Percentiles rank a stretch among this genome's conserved stretches.
Conservation (phyloP, 164 flowering plant species). For the Chimonanthus praecox region DNA sequence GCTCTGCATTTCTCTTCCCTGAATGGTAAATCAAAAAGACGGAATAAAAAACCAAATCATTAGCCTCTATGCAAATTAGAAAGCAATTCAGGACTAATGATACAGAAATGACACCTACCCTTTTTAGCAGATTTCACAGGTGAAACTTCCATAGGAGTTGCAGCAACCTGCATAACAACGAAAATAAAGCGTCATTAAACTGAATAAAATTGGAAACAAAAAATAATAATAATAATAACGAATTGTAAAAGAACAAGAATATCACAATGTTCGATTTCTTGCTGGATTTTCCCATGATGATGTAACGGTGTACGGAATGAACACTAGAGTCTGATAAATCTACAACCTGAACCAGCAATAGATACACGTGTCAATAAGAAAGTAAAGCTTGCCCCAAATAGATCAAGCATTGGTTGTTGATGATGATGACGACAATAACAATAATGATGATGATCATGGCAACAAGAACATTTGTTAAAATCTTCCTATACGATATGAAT, state of each 20-base stretch:
- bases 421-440: no score
- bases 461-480: no score
- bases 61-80: neutral
- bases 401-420: no score
- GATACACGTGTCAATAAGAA: no score
- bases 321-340: no score
- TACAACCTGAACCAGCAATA: no score
- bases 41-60: neutral
- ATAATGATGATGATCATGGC: no score
- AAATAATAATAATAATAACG: neutral
- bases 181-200: neutral
- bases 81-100: neutral
- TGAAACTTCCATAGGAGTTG: conserved; percentile 9
- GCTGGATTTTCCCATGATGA: conserved; percentile 16
- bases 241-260: neutral
- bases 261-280: conserved; percentile 16
- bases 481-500: no score
- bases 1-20: conserved; percentile 60
- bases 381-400: no score
- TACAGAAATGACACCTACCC: conserved; percentile 6
- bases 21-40: neutral
- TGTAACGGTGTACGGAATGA: neutral
- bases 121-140: conserved; percentile 10
- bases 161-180: conserved; percentile 10
- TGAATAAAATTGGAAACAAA: neutral